phyloP scores from a whole-genome alignment of 208 protist species.

The Herpetomonas tarakana region DNA sequence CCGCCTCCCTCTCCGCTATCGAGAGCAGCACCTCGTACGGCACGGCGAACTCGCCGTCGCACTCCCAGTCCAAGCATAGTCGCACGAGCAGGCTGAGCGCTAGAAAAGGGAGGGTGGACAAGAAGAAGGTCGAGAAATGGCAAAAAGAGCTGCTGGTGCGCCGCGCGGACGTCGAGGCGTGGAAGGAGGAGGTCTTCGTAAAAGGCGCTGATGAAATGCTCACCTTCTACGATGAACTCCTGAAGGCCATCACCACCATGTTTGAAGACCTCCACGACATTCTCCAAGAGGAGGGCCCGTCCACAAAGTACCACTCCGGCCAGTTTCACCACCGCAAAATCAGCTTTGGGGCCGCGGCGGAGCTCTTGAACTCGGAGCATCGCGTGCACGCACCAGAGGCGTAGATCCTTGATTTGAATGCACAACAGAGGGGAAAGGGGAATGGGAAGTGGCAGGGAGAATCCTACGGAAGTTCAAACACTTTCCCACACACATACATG shows the following conservation, averaged over 20 bases:
- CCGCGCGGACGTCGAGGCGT: not conserved
- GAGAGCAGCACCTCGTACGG: not conserved
- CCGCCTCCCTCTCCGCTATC: not conserved
- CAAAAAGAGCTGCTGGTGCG: not conserved
- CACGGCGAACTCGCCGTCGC: not conserved
- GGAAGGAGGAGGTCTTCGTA: not conserved
- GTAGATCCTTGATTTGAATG: no score
- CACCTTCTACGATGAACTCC: conserved; percentile 10
- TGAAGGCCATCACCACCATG: not conserved
- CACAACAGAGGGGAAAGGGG: no score
- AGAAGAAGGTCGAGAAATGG: not conserved
- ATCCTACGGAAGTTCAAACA: no score
- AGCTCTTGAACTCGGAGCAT: not conserved
- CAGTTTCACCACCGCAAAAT: not conserved
- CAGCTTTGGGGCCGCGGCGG: not conserved
- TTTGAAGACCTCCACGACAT: conserved; percentile 4
- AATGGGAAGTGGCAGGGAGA: no score
- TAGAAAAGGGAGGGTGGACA: not conserved
- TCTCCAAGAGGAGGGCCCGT: not conserved
- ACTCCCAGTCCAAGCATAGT: no score
- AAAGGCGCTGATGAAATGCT: conserved; percentile 8
- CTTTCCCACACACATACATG: no score
- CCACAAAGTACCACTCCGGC: not conserved
- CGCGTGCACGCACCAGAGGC: not conserved
- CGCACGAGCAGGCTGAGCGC: no score